Conservation (phyloP, 345 rosid genomes). For the Populus ilicifolia region DNA sequence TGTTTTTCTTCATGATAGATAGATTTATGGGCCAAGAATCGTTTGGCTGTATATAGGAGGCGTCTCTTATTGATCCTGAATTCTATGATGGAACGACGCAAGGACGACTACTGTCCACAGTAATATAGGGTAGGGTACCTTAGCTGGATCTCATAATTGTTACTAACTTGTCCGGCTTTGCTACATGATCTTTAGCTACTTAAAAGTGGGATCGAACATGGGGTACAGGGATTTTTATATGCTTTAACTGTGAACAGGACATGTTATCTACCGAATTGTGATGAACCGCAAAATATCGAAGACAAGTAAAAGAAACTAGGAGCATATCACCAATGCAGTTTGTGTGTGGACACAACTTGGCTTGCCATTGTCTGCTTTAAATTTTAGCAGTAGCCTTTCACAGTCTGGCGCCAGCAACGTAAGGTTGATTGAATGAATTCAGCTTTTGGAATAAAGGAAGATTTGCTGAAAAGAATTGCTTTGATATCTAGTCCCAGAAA, state of each 20-base stretch:
- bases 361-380: not conserved
- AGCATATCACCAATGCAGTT: not conserved
- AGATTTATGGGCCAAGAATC: conserved; percentile 33
- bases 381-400: not conserved
- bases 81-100: conserved; percentile 24
- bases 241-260: not conserved
- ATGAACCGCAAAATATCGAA: not conserved
- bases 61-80: conserved; percentile 24
- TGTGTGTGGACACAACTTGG: not conserved
- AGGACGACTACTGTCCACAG: conserved; percentile 20
- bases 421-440: not conserved
- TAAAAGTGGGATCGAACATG: not conserved
- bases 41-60: conserved; percentile 17
- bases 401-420: not conserved
- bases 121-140: conserved; percentile 13
- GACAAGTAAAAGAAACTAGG: not conserved
- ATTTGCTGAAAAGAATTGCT: not conserved
- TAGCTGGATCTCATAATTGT: conserved; percentile 40
- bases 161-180: conserved; percentile 1
- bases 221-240: not conserved
- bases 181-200: conserved; percentile 4
- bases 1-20: conserved; percentile 14
- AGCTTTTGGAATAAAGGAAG: not conserved
- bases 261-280: not conserved
- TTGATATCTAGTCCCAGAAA: not conserved